Percentiles rank a stretch among this genome's conserved stretches.
These are phyloP conservation scores for Verbascum thapsus DNA, from an alignment of 257 asterid species.

Conservation along the genomic window DNA sequence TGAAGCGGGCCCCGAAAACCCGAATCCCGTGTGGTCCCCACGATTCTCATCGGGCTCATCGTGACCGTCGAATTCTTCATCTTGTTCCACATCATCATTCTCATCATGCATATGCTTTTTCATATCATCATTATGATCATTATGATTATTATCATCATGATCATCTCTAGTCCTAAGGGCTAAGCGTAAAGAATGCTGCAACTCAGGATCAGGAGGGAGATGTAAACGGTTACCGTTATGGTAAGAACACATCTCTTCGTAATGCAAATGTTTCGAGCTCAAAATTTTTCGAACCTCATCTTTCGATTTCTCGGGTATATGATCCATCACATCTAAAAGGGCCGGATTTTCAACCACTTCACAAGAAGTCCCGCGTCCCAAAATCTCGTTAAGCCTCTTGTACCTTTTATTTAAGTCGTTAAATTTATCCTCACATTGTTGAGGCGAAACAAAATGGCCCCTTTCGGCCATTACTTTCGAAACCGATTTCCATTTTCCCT, in stretches of 20 bases:
- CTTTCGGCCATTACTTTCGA: slow-evolving; percentile 55
- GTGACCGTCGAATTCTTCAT: slow-evolving; percentile 21
- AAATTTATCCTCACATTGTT: slow-evolving; percentile 67
- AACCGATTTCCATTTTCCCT: slow-evolving; percentile 66
- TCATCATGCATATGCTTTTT: slow-evolving; percentile 28
- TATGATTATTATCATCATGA: slow-evolving; percentile 21
- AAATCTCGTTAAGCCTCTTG: slow-evolving; percentile 59
- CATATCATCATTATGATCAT: slow-evolving; percentile 22
- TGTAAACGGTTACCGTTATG: slow-evolving; percentile 48
- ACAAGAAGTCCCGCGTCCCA: slow-evolving; percentile 58
- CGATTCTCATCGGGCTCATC: slow-evolving; percentile 31
- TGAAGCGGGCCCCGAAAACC: slow-evolving; percentile 23
- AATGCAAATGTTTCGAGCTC: slow-evolving; percentile 61
- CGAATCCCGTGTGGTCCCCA: slow-evolving; percentile 18
- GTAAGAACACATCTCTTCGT: slow-evolving; percentile 65
- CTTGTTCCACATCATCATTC: slow-evolving; percentile 29
- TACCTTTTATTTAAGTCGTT: slow-evolving; percentile 61
- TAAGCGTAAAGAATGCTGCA: slow-evolving; percentile 30
- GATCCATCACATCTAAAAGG: slow-evolving; percentile 46
- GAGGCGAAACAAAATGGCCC: slow-evolving; percentile 61
- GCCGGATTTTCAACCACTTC: slow-evolving; percentile 57
- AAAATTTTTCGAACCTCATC: slow-evolving; percentile 53
- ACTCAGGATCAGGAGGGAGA: slow-evolving; percentile 36
- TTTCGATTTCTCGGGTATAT: slow-evolving; percentile 50
- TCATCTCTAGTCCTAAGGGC: slow-evolving; percentile 30